Percentiles rank a stretch among this genome's conserved stretches.
Conservation (phyloP, 2,329 filamentous ascomycete species). For the Aspergillus viridinutans region DNA sequence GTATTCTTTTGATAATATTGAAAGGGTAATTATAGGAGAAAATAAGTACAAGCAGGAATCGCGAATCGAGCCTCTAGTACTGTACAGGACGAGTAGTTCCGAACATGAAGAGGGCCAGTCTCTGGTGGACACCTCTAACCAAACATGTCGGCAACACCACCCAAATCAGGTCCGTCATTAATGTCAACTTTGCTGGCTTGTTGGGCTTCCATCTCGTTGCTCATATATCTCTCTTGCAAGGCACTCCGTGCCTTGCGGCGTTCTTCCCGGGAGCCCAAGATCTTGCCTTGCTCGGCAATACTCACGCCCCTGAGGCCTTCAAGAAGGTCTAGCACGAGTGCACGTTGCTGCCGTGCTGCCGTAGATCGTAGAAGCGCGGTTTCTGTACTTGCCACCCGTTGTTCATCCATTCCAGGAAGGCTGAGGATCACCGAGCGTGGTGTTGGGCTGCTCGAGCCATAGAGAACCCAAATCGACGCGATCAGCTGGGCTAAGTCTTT, state of each 20-base stretch:
- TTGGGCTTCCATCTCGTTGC: conserved; percentile 41
- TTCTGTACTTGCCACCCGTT: conserved; percentile 63
- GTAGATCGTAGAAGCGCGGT: conserved; percentile 54
- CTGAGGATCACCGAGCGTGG: conserved; percentile 72
- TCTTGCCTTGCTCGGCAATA: conserved; percentile 87
- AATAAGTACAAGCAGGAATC: not conserved
- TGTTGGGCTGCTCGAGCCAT: conserved; percentile 64
- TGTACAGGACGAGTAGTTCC: conserved; percentile 12
- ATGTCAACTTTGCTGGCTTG: conserved; percentile 39
- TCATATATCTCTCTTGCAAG: conserved; percentile 43
- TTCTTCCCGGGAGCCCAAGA: conserved; percentile 47
- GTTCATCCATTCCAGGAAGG: conserved; percentile 69
- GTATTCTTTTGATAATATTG: conserved; percentile 3
- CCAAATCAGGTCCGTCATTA: conserved; percentile 48
- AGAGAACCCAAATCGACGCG: conserved; percentile 75
- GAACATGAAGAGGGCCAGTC: not conserved
- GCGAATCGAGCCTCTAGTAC: conserved; percentile 8
- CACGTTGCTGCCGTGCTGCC: conserved; percentile 69
- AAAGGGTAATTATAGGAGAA: not conserved
- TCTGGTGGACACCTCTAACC: conserved; percentile 24
- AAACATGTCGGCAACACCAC: conserved; percentile 53
- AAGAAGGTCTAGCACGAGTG: conserved; percentile 76
- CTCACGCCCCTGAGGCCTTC: conserved; percentile 85
- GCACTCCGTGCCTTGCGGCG: conserved; percentile 40
- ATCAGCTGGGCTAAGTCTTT: conserved; percentile 87